Evolutionary conservation across 306 rosid genomes (phyloP).

Genomic region (Begonia peltatifolia): DNA sequence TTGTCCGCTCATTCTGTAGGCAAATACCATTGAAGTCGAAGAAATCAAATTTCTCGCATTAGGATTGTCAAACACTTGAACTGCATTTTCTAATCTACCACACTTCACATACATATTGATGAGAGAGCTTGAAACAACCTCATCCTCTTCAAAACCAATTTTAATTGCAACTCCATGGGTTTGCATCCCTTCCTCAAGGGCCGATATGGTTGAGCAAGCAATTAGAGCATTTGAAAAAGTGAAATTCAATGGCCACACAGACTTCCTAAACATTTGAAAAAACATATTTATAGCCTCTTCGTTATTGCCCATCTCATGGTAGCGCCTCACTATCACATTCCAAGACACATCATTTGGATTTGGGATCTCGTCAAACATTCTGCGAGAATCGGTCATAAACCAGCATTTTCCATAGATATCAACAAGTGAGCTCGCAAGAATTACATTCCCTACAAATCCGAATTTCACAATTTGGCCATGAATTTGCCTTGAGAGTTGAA

Average conservation of each 20-base stretch:
- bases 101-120: conserved; percentile 52
- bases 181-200: conserved; percentile 45
- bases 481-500: conserved; percentile 30
- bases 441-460: conserved; percentile 40
- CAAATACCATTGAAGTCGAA: conserved; percentile 61
- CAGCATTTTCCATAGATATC: conserved; percentile 55
- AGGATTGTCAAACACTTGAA: conserved; percentile 33
- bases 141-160: conserved; percentile 30
- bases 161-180: conserved; percentile 48
- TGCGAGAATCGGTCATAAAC: conserved; percentile 34
- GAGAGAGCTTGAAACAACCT: conserved; percentile 42
- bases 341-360: conserved; percentile 51
- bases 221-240: conserved; percentile 48
- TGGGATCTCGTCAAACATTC: conserved; percentile 44
- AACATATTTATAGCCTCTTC: conserved; percentile 38
- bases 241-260: conserved; percentile 35
- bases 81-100: conserved; percentile 34
- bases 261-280: conserved; percentile 25
- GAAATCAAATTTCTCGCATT: conserved; percentile 40
- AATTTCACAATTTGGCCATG: conserved; percentile 33
- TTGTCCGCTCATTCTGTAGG: conserved; percentile 45
- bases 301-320: conserved; percentile 45
- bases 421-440: conserved; percentile 54
- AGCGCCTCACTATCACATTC: conserved; percentile 67
- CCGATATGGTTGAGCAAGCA: conserved; percentile 36